phyloP scores from a whole-genome alignment of 2,329 filamentous ascomycete species.

The Paradendryphiella salina region DNA sequence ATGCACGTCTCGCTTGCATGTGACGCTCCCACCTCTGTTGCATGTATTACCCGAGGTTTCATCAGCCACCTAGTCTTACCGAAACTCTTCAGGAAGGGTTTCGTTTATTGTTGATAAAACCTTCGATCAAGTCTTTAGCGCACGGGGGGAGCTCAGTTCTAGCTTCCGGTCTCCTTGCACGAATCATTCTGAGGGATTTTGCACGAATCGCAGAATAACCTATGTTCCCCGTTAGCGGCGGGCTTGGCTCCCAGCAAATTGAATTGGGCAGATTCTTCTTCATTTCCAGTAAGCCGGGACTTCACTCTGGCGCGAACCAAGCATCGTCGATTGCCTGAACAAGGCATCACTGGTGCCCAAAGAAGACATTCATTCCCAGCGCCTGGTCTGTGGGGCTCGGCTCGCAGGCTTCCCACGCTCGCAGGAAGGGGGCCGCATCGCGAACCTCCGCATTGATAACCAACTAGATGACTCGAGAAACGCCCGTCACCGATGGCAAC shows the following conservation, averaged over 20 bases:
- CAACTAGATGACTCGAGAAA: conserved; percentile 7
- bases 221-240: conserved; percentile 13
- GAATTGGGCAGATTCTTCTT: conserved; percentile 5
- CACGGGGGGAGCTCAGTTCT: conserved; percentile 36
- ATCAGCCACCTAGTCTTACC: conserved; percentile 4
- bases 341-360: conserved; percentile 9
- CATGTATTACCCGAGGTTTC: conserved; percentile 10
- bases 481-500: conserved; percentile 17
- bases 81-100: conserved; percentile 10
- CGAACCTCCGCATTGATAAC: conserved; percentile 13
- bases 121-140: conserved; percentile 26
- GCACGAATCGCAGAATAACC: conserved; percentile 18
- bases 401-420: conserved; percentile 11
- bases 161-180: conserved; percentile 28
- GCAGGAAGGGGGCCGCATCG: conserved; percentile 14
- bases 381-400: conserved; percentile 14
- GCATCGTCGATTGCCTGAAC: conserved; percentile 17
- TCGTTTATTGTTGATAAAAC: conserved; percentile 19
- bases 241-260: conserved; percentile 12
- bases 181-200: conserved; percentile 21
- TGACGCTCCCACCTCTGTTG: conserved; percentile 3
- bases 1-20: conserved; percentile 7
- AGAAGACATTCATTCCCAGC: conserved; percentile 19
- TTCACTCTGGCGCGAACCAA: conserved; percentile 15
- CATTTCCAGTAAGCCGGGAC: conserved; percentile 21